These are phyloP conservation scores for Cicer pinnatifidum DNA, from an alignment of 306 rosid species.

Conservation along the genomic window DNA sequence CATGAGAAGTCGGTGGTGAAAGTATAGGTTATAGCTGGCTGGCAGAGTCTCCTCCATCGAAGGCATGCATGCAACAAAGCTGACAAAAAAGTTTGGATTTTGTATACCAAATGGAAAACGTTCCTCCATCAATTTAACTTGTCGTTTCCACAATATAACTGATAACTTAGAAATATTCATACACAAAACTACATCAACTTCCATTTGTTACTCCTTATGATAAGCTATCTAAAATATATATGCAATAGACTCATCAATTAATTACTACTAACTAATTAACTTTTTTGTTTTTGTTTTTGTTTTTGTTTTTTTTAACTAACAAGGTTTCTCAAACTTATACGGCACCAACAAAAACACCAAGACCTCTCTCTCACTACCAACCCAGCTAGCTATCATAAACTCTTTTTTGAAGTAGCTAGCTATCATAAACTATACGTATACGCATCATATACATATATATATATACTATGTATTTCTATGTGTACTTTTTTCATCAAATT, in stretches of 20 bases:
- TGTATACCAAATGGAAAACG: conserved; percentile 11
- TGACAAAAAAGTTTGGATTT: background rate
- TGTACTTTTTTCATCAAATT: background rate
- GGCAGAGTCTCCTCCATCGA: background rate
- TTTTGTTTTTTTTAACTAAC: conserved; percentile 8
- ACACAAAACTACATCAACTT: background rate
- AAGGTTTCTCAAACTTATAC: conserved; percentile 41
- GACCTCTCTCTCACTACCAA: no score
- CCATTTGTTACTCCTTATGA: background rate
- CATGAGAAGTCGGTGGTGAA: background rate
- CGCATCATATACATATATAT: conserved; percentile 9
- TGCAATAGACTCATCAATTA: background rate
- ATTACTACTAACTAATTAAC: background rate
- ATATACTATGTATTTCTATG: conserved; percentile 17
- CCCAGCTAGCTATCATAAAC: background rate
- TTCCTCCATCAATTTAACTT: background rate
- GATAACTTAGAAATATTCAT: background rate
- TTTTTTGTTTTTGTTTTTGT: background rate
- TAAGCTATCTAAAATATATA: conserved; percentile 14
- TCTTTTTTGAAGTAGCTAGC: no score
- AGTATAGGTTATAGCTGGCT: background rate
- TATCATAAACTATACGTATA: conserved; percentile 35
- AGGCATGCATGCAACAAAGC: conserved; percentile 24
- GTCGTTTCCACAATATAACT: background rate
- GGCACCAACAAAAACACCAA: background rate